phyloP scores from a whole-genome alignment of 2,329 filamentous ascomycete species.

The Colletotrichum tamarilloi region DNA sequence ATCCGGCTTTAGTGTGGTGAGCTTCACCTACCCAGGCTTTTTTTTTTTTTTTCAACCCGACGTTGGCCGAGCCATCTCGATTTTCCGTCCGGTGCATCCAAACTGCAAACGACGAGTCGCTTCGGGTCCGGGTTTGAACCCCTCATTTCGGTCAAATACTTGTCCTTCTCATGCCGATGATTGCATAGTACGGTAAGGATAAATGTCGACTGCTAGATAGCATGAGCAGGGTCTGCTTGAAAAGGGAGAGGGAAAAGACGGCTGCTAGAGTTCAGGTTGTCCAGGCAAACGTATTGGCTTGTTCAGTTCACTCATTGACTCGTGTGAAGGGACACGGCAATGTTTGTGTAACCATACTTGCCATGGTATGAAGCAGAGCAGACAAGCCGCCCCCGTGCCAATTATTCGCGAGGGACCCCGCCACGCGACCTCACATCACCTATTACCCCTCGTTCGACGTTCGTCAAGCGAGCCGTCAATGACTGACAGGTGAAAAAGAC shows the following conservation, averaged over 20 bases:
- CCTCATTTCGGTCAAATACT: background rate
- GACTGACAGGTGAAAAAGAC: background rate
- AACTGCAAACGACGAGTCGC: background rate
- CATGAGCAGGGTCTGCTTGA: no score
- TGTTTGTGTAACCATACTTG: constrained; percentile 8
- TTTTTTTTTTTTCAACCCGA: background rate
- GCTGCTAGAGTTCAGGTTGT: no score
- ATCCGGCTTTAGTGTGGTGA: background rate
- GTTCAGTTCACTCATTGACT: background rate
- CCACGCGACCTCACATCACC: background rate
- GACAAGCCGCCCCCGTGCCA: background rate
- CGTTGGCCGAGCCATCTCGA: background rate
- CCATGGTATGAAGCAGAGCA: background rate
- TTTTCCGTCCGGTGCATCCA: background rate
- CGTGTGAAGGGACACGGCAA: background rate
- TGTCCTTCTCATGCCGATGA: background rate
- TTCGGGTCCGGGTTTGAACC: background rate
- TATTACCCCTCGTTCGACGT: background rate
- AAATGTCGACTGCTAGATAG: background rate
- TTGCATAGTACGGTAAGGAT: background rate
- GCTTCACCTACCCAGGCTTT: background rate
- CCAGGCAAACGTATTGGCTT: background rate
- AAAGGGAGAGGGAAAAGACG: no score
- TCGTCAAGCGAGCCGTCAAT: constrained; percentile 1
- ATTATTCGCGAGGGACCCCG: background rate